These are phyloP conservation scores for Vaccinium darrowii DNA, from an alignment of 148 eudicot genomes.

Conservation along the genomic window DNA sequence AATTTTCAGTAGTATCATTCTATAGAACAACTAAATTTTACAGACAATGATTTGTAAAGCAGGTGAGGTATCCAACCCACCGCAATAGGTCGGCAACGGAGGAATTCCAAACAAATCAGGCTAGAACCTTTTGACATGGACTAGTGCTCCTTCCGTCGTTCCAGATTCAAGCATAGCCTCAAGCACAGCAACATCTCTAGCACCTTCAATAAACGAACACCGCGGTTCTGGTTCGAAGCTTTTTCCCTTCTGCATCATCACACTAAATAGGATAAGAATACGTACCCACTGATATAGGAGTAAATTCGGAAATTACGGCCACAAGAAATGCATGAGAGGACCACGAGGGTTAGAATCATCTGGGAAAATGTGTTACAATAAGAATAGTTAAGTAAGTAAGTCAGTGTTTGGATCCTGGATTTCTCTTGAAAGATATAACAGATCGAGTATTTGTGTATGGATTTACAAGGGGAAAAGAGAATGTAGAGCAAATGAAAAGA, in stretches of 20 bases:
- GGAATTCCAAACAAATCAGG: background rate
- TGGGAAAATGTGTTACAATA: background rate
- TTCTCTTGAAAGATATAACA: background rate
- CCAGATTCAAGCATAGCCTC: conserved; percentile 98
- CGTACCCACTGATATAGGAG: background rate
- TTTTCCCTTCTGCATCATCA: conserved; percentile 45
- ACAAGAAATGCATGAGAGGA: background rate
- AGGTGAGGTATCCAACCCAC: background rate
- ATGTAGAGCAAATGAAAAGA: background rate
- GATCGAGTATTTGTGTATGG: background rate
- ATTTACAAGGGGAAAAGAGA: background rate
- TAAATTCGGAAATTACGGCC: background rate
- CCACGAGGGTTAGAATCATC: background rate
- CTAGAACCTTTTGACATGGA: conserved; percentile 65
- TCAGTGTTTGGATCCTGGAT: background rate
- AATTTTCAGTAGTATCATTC: background rate
- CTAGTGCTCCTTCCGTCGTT: conserved; percentile 55
- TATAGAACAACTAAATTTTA: background rate
- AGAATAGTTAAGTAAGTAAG: background rate
- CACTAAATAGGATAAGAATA: background rate
- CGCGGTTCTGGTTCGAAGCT: conserved; percentile 61
- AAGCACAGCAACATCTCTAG: conserved; percentile 82
- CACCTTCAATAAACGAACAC: conserved; percentile 74
- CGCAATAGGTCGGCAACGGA: background rate
- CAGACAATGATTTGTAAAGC: background rate